phyloP scores from a whole-genome alignment of 208 protist species.

The Crithidia mellificae region DNA sequence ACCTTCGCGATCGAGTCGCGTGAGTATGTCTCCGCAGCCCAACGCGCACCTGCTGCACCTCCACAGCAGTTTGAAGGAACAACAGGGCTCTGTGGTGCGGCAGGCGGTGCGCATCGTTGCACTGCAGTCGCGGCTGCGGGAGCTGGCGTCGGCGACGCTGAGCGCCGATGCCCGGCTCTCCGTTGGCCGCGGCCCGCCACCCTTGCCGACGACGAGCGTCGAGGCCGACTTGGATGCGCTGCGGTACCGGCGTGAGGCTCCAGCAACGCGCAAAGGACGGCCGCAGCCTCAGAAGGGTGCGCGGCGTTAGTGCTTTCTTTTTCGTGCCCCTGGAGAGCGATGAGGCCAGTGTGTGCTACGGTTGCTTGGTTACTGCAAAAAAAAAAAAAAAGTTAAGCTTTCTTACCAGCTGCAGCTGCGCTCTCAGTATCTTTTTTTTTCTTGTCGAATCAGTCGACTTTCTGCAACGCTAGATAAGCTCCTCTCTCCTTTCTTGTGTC shows the following conservation, averaged over 20 bases:
- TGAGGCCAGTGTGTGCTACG: no score
- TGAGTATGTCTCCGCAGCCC: slow-evolving; percentile 3
- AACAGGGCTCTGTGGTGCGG: slow-evolving; percentile 23
- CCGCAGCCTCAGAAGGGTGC: slow-evolving; percentile 10
- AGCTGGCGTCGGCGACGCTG: slow-evolving; percentile 27
- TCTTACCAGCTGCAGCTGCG: no score
- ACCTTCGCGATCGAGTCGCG: slow-evolving; percentile 13
- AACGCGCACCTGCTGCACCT: slow-evolving; percentile 1
- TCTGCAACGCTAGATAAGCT: no score
- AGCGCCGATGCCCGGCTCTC: slow-evolving; percentile 37
- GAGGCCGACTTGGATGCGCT: slow-evolving; percentile 33
- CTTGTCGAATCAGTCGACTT: no score
- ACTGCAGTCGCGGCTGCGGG: slow-evolving; percentile 30
- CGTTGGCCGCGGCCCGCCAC: slow-evolving; percentile 44
- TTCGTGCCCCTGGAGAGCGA: no score
- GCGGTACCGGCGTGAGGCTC: slow-evolving; percentile 4
- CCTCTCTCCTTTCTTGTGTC: not conserved
- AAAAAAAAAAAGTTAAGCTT: no score
- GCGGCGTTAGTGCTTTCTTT: slow-evolving; percentile 21
- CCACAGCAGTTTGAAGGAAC: slow-evolving; percentile 18
- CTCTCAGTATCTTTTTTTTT: not conserved
- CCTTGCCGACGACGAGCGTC: slow-evolving; percentile 21
- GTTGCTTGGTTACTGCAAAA: no score
- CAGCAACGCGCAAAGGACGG: slow-evolving; percentile 17
- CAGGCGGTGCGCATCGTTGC: slow-evolving; percentile 36